Evolutionary conservation across 805 yeast genomes (phyloP).

Genomic region (Yarrowia sp.): DNA sequence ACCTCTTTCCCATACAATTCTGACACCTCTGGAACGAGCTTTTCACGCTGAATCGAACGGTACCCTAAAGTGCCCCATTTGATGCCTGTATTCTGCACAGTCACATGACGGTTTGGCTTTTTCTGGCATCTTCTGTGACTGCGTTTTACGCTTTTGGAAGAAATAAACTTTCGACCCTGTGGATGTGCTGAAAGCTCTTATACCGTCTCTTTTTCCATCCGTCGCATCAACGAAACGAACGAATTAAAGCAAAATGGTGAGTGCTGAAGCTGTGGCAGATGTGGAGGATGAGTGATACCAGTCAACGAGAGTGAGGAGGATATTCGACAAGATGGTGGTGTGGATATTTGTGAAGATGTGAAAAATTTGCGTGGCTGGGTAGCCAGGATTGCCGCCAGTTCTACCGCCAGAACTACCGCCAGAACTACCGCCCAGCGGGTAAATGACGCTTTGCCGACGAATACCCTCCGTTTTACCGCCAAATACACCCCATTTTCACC

Average conservation of each 20-base stretch:
- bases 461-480: too few species aligned
- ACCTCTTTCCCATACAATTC: neutral
- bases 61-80: constrained; percentile 17
- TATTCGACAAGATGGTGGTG: too few species aligned
- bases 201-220: constrained; percentile 37
- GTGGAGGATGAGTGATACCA: too few species aligned
- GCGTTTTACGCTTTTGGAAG: constrained; percentile 22
- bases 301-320: too few species aligned
- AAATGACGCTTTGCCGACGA: too few species aligned
- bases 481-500: too few species aligned
- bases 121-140: constrained; percentile 29
- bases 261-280: constrained; percentile 10
- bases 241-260: constrained; percentile 39
- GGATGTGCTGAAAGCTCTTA: constrained; percentile 37
- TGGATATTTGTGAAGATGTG: too few species aligned
- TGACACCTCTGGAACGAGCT: neutral
- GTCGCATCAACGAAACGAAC: constrained; percentile 39
- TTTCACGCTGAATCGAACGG: neutral
- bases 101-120: constrained; percentile 24
- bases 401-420: too few species aligned
- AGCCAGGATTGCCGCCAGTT: too few species aligned
- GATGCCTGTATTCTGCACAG: neutral
- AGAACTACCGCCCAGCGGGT: too few species aligned
- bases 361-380: too few species aligned
- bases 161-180: neutral